Conservation (phyloP, 208 protist genomes). For the Trypanosoma grayi region DNA sequence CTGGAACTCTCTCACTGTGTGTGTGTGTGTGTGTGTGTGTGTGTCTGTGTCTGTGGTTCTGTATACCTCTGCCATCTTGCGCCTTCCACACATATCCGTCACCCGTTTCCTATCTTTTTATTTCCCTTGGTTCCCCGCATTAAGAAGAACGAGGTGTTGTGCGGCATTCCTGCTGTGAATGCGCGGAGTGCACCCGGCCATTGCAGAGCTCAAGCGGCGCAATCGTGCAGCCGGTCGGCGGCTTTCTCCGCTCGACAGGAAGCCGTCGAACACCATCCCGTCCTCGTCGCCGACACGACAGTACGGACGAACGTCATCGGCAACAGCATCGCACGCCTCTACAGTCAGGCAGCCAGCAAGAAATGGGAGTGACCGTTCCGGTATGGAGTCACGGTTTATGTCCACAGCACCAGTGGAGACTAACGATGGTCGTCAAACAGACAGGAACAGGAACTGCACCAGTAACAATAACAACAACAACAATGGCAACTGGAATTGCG, state of each 20-base stretch:
- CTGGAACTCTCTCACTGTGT: too few species aligned
- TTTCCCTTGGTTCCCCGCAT: too few species aligned
- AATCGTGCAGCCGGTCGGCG: constrained; percentile 16
- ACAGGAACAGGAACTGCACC: neutral
- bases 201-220: constrained; percentile 25
- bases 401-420: neutral
- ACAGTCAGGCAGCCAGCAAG: neutral
- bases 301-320: too few species aligned
- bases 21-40: too few species aligned
- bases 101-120: too few species aligned
- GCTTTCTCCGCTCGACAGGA: neutral
- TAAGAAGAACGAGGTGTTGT: too few species aligned
- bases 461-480: constrained; percentile 2
- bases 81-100: too few species aligned
- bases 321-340: neutral
- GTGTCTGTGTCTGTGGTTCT: too few species aligned
- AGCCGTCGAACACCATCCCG: neutral
- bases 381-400: neutral
- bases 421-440: neutral
- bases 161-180: neutral
- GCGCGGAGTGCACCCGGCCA: constrained; percentile 12
- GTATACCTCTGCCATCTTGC: too few species aligned
- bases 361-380: neutral
- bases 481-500: neutral
- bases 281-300: neutral